phyloP scores from a whole-genome alignment of 371 early-diverging fungal genomes.

The Circinella umbellata region DNA sequence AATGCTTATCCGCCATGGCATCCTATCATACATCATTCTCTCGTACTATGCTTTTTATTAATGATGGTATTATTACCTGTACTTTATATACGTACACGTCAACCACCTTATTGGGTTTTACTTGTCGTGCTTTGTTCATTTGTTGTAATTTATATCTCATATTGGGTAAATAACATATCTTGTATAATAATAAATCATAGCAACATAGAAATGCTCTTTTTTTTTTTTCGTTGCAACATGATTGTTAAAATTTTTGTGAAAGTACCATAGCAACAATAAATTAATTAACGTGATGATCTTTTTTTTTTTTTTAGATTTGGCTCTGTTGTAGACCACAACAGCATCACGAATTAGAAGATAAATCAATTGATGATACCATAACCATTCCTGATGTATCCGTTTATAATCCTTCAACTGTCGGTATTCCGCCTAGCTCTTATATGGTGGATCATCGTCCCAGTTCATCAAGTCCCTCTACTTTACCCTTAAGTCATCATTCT shows the following conservation, averaged over 20 bases:
- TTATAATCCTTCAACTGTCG: slow-evolving; percentile 24
- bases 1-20: slow-evolving; percentile 13
- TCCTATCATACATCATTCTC: slow-evolving; percentile 23
- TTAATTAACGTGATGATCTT: too few relatives aligned
- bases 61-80: slow-evolving; percentile 21
- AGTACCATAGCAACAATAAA: too few relatives aligned
- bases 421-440: slow-evolving; percentile 22
- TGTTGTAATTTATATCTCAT: slow-evolving; percentile 16
- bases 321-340: slow-evolving; percentile 9
- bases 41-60: slow-evolving; percentile 23
- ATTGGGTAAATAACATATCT: slow-evolving; percentile 16
- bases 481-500: not conserved
- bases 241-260: too few relatives aligned
- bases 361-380: not conserved
- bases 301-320: too few relatives aligned
- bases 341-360: not conserved
- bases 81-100: slow-evolving; percentile 19
- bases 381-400: slow-evolving; percentile 6
- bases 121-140: slow-evolving; percentile 15
- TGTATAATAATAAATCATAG: not conserved
- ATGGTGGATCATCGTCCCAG: not conserved
- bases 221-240: not conserved
- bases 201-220: not conserved
- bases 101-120: slow-evolving; percentile 23
- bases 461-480: slow-evolving; percentile 11